phyloP scores from a whole-genome alignment of 495 filamentous ascomycete genomes.

The Pseudevernia furfuracea region DNA sequence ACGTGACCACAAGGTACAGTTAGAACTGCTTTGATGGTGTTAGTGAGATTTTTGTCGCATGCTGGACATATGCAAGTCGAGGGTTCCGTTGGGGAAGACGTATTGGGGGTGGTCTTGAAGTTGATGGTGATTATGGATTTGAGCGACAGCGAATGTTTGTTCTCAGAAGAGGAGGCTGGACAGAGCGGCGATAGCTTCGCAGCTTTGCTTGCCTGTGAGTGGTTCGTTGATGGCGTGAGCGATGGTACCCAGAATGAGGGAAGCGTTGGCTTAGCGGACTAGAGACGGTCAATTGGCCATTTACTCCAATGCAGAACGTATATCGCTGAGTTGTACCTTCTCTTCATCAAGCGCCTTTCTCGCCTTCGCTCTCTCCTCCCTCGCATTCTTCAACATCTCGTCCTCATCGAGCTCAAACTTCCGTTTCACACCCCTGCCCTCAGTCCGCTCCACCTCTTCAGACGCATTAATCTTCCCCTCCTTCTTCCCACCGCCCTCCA shows the following conservation, averaged over 20 bases:
- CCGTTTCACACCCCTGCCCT: constrained; percentile 49
- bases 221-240: constrained; percentile 59
- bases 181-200: constrained; percentile 69
- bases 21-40: constrained; percentile 76
- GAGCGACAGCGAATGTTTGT: constrained; percentile 70
- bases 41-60: constrained; percentile 78
- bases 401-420: constrained; percentile 81
- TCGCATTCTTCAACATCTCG: constrained; percentile 63
- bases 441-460: constrained; percentile 44
- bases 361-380: constrained; percentile 61
- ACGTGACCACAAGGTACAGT: constrained; percentile 94
- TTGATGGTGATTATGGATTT: constrained; percentile 72
- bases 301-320: background rate
- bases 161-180: constrained; percentile 62
- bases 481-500: constrained; percentile 19
- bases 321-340: constrained; percentile 46
- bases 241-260: constrained; percentile 94
- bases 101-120: constrained; percentile 60
- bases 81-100: constrained; percentile 37
- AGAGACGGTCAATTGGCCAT: constrained; percentile 4
- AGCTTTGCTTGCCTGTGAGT: constrained; percentile 47
- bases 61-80: constrained; percentile 68
- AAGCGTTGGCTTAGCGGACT: constrained; percentile 60
- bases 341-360: constrained; percentile 63
- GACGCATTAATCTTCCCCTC: constrained; percentile 22